Percentiles rank a stretch among this genome's conserved stretches.
These are phyloP conservation scores for Lecanicillium sp. DNA, from an alignment of 2,329 filamentous ascomycete species.

Conservation along the genomic window DNA sequence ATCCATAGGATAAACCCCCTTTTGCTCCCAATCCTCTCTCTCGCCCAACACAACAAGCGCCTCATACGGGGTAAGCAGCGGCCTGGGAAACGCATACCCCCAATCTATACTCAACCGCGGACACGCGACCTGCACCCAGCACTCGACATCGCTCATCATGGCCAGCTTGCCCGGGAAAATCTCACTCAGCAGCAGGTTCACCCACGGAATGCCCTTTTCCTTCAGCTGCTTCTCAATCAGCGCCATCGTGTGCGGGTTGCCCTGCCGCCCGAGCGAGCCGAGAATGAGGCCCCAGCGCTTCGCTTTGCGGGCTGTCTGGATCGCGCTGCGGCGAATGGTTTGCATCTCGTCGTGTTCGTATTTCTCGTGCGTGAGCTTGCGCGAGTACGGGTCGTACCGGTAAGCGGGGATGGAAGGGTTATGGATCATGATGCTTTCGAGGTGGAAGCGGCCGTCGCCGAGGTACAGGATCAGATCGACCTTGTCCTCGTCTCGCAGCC, in stretches of 20 bases:
- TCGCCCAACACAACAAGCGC: constrained; percentile 82
- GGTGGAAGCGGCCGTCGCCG: constrained; percentile 87
- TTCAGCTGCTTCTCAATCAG: constrained; percentile 74
- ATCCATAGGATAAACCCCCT: constrained; percentile 88
- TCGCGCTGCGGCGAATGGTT: constrained; percentile 66
- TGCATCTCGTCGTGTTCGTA: constrained; percentile 94
- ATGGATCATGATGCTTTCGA: constrained; percentile 98
- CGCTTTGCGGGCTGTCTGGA: constrained; percentile 64
- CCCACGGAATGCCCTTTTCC: constrained; percentile 64
- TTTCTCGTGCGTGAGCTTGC: constrained; percentile 80
- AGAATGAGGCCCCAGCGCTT: constrained; percentile 93
- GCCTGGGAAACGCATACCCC: constrained; percentile 90
- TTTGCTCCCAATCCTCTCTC: constrained; percentile 61
- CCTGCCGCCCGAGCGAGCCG: constrained; percentile 84
- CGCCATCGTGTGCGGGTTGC: constrained; percentile 85
- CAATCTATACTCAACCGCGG: constrained; percentile 96
- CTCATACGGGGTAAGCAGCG: constrained; percentile 89
- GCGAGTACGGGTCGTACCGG: constrained; percentile 92
- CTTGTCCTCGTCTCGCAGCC: constrained; percentile 45
- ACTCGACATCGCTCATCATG: constrained; percentile 89
- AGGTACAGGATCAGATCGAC: constrained; percentile 81
- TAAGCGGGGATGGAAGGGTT: constrained; percentile 88
- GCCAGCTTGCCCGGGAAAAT: constrained; percentile 95
- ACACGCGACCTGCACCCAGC: constrained; percentile 97
- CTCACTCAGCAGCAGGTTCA: constrained; percentile 84